These are phyloP conservation scores for Pleodorina starrii DNA, from an alignment of 139 green algal genomes.

Conservation along the genomic window DNA sequence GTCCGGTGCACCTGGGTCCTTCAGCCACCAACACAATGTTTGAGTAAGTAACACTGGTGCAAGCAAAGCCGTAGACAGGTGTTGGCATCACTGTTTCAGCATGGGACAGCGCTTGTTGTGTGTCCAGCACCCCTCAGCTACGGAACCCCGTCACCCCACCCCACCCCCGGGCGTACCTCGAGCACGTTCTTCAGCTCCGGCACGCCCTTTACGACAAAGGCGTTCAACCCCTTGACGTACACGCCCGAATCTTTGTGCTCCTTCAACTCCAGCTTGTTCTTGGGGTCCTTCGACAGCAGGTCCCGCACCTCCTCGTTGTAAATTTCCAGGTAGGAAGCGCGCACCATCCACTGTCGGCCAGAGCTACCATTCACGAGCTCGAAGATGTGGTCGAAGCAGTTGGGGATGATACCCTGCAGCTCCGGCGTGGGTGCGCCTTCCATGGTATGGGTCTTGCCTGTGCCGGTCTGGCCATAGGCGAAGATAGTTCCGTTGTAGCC, in stretches of 20 bases:
- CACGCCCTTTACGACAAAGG: conserved; percentile 87
- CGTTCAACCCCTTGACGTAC: conserved; percentile 90
- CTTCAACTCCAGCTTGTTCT: conserved; percentile 83
- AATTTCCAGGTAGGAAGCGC: conserved; percentile 89
- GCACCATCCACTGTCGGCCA: conserved; percentile 84
- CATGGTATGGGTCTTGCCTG: conserved; percentile 89
- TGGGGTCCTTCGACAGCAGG: conserved; percentile 77
- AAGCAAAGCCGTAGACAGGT: too few relatives aligned
- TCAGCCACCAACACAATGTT: too few relatives aligned
- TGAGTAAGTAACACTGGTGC: too few relatives aligned
- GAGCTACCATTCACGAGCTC: conserved; percentile 69
- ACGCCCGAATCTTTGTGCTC: conserved; percentile 84
- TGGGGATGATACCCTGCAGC: conserved; percentile 86
- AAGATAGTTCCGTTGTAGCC: conserved; percentile 94
- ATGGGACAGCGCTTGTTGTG: too few relatives aligned
- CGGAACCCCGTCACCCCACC: too few relatives aligned
- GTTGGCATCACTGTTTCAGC: too few relatives aligned
- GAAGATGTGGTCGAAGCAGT: conserved; percentile 87
- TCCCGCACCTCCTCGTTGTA: conserved; percentile 93
- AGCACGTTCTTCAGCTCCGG: conserved; percentile 85
- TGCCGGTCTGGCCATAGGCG: conserved; percentile 83
- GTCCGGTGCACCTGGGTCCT: too few relatives aligned
- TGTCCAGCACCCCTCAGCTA: too few relatives aligned
- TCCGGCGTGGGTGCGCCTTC: conserved; percentile 67
- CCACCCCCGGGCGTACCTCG: conserved; percentile 62